Evolutionary conservation across 305 asterid genomes (phyloP).

Genomic region (Salvia sclarea): DNA sequence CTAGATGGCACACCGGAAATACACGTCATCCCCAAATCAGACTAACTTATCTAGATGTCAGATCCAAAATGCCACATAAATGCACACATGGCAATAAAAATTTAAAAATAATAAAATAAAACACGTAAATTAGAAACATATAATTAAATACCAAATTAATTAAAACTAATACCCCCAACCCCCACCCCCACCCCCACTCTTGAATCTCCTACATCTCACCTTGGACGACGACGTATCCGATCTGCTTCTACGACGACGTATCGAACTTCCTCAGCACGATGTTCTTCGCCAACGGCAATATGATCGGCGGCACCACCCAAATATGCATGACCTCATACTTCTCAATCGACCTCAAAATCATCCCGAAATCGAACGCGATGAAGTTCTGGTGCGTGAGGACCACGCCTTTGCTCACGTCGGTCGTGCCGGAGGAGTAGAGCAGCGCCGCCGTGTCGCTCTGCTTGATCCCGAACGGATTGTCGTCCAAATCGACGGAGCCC

Average conservation of each 20-base stretch:
- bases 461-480: slow-evolving; percentile 33
- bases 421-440: slow-evolving; percentile 91
- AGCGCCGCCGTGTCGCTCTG: slow-evolving; percentile 70
- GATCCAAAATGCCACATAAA: too few relatives aligned
- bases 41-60: too few relatives aligned
- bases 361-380: slow-evolving; percentile 68
- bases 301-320: slow-evolving; percentile 89
- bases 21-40: too few relatives aligned
- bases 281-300: slow-evolving; percentile 74
- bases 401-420: slow-evolving; percentile 89
- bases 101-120: too few relatives aligned
- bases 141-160: too few relatives aligned
- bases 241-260: slow-evolving; percentile 61
- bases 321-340: slow-evolving; percentile 62
- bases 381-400: slow-evolving; percentile 74
- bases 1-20: too few relatives aligned
- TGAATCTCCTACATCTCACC: too few relatives aligned
- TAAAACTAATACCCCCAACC: too few relatives aligned
- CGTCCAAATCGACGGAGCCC: slow-evolving; percentile 48
- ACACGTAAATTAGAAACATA: too few relatives aligned
- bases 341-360: slow-evolving; percentile 62
- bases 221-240: too few relatives aligned
- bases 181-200: too few relatives aligned
- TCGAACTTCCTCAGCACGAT: slow-evolving; percentile 55
- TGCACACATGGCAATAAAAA: too few relatives aligned